A percentile compares a stretch with the other conserved stretches of the same genome.
Conservation (phyloP, 2,329 filamentous ascomycete genomes). For the Trichoderma brevicompactum region DNA sequence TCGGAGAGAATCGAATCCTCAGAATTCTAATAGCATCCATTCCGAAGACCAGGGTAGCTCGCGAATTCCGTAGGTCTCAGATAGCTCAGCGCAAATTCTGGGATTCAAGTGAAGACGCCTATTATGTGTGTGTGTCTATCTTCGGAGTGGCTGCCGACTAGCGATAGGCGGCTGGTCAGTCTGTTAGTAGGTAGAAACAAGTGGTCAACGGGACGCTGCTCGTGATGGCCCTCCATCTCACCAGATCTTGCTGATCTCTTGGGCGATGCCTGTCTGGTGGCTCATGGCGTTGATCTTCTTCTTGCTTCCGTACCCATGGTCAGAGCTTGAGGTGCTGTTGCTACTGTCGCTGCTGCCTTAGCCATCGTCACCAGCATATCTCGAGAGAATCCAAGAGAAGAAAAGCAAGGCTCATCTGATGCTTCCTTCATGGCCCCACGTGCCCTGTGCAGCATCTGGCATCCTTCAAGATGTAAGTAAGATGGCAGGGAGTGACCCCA, state of each 20-base stretch:
- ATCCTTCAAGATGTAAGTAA: too few relatives aligned
- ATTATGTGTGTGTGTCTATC: too few relatives aligned
- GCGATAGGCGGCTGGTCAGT: background rate
- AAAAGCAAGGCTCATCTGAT: too few relatives aligned
- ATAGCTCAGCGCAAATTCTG: background rate
- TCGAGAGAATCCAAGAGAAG: too few relatives aligned
- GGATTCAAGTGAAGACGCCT: background rate
- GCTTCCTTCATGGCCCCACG: too few relatives aligned
- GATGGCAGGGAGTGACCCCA: too few relatives aligned
- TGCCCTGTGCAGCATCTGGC: too few relatives aligned
- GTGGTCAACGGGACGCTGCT: background rate
- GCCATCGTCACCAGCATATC: background rate
- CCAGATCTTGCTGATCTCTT: constrained; percentile 13
- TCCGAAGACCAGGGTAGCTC: background rate
- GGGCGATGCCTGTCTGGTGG: too few relatives aligned
- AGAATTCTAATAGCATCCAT: background rate
- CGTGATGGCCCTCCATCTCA: background rate
- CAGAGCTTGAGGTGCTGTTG: background rate
- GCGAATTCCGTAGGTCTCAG: too few relatives aligned
- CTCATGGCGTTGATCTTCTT: too few relatives aligned
- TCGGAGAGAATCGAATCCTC: background rate
- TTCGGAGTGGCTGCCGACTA: background rate
- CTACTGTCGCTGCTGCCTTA: background rate
- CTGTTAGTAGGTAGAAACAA: background rate
- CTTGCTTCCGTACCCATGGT: too few relatives aligned